Percentiles rank a stretch among this genome's conserved stretches.
These are phyloP conservation scores for Dichomitus squalens DNA, from an alignment of 1,284 basidiomycete species.

Conservation along the genomic window DNA sequence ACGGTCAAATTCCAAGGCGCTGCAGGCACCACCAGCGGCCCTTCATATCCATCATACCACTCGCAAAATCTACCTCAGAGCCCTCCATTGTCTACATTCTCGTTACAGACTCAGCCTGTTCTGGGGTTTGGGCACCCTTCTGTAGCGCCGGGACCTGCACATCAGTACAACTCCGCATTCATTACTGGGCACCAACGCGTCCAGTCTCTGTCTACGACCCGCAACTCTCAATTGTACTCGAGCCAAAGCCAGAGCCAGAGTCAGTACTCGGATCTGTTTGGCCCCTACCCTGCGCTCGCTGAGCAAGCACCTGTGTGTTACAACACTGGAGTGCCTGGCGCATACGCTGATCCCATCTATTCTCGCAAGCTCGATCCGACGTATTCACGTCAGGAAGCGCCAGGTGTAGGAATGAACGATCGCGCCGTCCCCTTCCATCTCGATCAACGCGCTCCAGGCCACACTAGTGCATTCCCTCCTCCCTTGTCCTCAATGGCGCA, in stretches of 20 bases:
- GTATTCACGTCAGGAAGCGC: constrained; percentile 18
- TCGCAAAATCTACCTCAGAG: background rate
- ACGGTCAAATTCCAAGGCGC: constrained; percentile 14
- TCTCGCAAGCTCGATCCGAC: constrained; percentile 13
- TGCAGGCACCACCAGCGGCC: constrained; percentile 11
- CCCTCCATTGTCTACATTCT: constrained; percentile 8
- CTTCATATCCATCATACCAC: constrained; percentile 6
- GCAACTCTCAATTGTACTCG: constrained; percentile 14
- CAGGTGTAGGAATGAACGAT: constrained; percentile 11
- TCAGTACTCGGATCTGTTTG: constrained; percentile 15
- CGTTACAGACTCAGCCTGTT: constrained; percentile 15
- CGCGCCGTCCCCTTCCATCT: constrained; percentile 17
- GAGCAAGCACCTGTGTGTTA: constrained; percentile 17
- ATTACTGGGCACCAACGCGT: constrained; percentile 23
- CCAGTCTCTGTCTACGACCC: constrained; percentile 23
- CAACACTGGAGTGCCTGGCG: constrained; percentile 23
- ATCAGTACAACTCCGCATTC: constrained; percentile 13
- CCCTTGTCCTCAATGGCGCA: constrained; percentile 22
- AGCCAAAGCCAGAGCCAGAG: constrained; percentile 17
- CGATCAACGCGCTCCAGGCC: constrained; percentile 14
- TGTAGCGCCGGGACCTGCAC: background rate
- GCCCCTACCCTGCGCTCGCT: constrained; percentile 17
- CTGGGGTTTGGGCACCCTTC: constrained; percentile 8
- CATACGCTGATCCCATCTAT: constrained; percentile 25
- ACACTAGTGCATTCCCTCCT: constrained; percentile 8